These are phyloP conservation scores for Solanum chilense DNA, from an alignment of 257 asterid genomes.

Conservation along the genomic window DNA sequence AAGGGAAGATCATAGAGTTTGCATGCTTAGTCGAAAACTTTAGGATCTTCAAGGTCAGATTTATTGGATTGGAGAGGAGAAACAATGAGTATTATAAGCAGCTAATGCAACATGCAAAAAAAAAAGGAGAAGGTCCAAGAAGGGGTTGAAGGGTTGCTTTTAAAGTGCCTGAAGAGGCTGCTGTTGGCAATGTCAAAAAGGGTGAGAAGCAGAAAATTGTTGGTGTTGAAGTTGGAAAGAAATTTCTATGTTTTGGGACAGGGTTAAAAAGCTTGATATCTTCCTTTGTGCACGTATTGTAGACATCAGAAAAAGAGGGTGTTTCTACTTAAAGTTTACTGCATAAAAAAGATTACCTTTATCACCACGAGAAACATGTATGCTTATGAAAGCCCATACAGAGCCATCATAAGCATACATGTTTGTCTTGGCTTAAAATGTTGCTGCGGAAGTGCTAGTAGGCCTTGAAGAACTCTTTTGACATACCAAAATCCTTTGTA, in stretches of 20 bases:
- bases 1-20: constrained; percentile 78
- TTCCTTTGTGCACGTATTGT: constrained; percentile 41
- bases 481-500: constrained; percentile 18
- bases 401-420: background rate
- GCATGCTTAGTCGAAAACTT: constrained; percentile 65
- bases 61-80: constrained; percentile 61
- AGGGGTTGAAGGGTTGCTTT: constrained; percentile 39
- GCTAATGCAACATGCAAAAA: constrained; percentile 32
- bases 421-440: constrained; percentile 1
- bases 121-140: constrained; percentile 14
- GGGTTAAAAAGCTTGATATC: constrained; percentile 58
- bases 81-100: constrained; percentile 68
- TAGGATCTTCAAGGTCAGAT: constrained; percentile 88
- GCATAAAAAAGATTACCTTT: background rate
- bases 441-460: constrained; percentile 10
- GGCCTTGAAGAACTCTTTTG: constrained; percentile 2
- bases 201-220: background rate
- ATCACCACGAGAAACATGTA: background rate
- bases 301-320: background rate
- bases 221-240: background rate
- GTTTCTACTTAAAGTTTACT: background rate
- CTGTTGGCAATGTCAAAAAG: constrained; percentile 11
- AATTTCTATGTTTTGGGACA: constrained; percentile 43
- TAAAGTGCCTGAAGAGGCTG: constrained; percentile 9
- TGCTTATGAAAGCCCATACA: background rate